Conservation (phyloP, 768 basidiomycete genomes). For the Collybiopsis confluens region DNA sequence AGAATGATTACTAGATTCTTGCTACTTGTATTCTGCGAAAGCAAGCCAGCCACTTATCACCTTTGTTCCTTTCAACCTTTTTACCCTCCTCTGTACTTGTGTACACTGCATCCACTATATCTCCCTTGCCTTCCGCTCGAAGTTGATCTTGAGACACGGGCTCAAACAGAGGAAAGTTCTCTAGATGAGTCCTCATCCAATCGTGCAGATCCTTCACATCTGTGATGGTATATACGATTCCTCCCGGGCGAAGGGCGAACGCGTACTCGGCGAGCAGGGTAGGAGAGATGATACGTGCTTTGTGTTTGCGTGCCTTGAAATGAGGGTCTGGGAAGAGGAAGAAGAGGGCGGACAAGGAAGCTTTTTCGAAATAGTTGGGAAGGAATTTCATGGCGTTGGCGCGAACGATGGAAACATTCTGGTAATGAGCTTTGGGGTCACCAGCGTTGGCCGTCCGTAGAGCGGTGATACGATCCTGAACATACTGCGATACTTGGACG, state of each 20-base stretch:
- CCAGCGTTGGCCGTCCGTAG: conserved; percentile 46
- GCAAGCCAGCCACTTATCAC: conserved; percentile 90
- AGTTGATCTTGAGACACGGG: conserved; percentile 71
- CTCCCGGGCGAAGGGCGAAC: conserved; percentile 87
- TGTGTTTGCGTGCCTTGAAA: conserved; percentile 97
- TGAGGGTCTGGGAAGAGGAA: conserved; percentile 99
- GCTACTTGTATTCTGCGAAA: conserved; percentile 61
- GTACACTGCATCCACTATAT: conserved; percentile 78
- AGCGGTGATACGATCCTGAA: conserved; percentile 90
- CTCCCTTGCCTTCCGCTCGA: conserved; percentile 69
- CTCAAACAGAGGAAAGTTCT: conserved; percentile 83
- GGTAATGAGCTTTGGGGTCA: conserved; percentile 40
- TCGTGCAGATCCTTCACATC: conserved; percentile 91
- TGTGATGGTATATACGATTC: conserved; percentile 96
- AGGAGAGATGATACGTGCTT: conserved; percentile 96
- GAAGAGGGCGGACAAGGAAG: conserved; percentile 88
- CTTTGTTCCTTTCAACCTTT: conserved; percentile 90
- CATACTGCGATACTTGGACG: conserved; percentile 93
- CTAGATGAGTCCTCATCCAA: conserved; percentile 94
- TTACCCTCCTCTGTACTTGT: conserved; percentile 92
- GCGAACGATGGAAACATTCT: conserved; percentile 90
- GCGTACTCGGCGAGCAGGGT: conserved; percentile 98
- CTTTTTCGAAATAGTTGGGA: conserved; percentile 91
- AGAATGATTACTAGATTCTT: conserved; percentile 24
- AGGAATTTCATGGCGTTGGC: conserved; percentile 99